Base-by-base conservation (phyloP, 73 alveolate genomes). In the Urostyla sp. region DNA sequence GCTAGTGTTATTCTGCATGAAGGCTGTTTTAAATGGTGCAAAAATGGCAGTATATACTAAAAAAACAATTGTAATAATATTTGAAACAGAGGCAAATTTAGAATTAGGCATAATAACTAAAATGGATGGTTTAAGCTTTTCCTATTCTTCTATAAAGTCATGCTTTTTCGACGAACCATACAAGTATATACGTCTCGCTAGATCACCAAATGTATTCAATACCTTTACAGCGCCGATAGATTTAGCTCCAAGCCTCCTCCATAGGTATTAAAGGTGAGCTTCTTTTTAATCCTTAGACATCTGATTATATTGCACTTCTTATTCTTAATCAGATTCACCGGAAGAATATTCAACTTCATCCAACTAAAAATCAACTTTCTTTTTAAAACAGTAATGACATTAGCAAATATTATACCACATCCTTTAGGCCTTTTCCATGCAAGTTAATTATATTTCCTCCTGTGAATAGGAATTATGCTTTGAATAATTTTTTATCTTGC, bases 21-120 rank as follows among this genome's bases (percentile, higher is more conserved):
- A 85, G 18, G 87, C 69, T 38, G 85, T 75, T 63, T 85, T 44
- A 44, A 40, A 85, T 1, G 93, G 89, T 8, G 63, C 50, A 21
- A 46, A 54, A 24, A 87, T 85, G 21, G 85, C 84, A 18, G 89
- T 78, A 78, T 85, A 85, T 8, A 85, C 32, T 75, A 85, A 67
- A 0, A 77, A 49, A 43, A 79, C 54, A 27, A 76, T 78, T 53
- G 79, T 85, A 20, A 85, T 48, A 37, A 61, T 20, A 79, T 85
- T 82, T 90, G 90, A 85, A 0, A 63, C 15, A 36, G 59, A 67
- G 26, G 50, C 60, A 1, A 79, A 34, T 24, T 31, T 26, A 8
- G 84, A 50, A 2, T 58, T 54, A 8, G 93, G 93, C 48, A 75
- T 36, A n/a, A 85, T 44, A 0, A 85, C 78, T 55, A 66, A 79